Evolutionary conservation across 371 early-diverging fungal species (phyloP).

Genomic region (Mortierella sp.): DNA sequence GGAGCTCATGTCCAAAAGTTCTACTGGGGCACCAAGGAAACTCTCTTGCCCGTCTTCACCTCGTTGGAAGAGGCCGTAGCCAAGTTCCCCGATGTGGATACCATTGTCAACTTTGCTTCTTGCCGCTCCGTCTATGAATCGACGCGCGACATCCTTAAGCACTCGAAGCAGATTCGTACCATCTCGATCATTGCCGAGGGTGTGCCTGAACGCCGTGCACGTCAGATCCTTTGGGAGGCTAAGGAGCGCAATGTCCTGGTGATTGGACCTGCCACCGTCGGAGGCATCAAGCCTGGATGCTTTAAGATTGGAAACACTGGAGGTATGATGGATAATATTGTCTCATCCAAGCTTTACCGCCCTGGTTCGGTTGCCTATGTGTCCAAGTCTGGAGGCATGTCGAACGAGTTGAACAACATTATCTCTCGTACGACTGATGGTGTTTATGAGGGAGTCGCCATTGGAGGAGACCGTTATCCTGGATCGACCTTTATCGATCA

Average conservation of each 20-base stretch:
- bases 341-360: conserved; percentile 94
- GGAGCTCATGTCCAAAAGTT: conserved; percentile 98
- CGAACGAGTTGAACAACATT: conserved; percentile 99
- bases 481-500: conserved; percentile 99
- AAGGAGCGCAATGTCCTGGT: conserved; percentile 85
- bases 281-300: conserved; percentile 99
- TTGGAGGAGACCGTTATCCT: conserved; percentile 98
- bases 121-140: conserved; percentile 94
- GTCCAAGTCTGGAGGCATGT: conserved; percentile 99
- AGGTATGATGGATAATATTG: conserved; percentile 99
- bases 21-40: conserved; percentile 99
- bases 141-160: conserved; percentile 87
- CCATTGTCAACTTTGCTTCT: conserved; percentile 97
- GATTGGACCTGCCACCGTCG: conserved; percentile 98
- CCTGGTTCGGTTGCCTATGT: conserved; percentile 97
- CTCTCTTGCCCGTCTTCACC: conserved; percentile 93
- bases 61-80: conserved; percentile 85
- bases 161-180: conserved; percentile 84
- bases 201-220: conserved; percentile 96
- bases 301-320: conserved; percentile 99
- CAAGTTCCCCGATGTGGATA: conserved; percentile 93
- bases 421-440: conserved; percentile 95
- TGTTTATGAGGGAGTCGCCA: conserved; percentile 98
- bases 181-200: conserved; percentile 99
- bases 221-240: conserved; percentile 89